Conservation (phyloP, 2,329 filamentous ascomycete species). For the Hymenoscyphus occultus region DNA sequence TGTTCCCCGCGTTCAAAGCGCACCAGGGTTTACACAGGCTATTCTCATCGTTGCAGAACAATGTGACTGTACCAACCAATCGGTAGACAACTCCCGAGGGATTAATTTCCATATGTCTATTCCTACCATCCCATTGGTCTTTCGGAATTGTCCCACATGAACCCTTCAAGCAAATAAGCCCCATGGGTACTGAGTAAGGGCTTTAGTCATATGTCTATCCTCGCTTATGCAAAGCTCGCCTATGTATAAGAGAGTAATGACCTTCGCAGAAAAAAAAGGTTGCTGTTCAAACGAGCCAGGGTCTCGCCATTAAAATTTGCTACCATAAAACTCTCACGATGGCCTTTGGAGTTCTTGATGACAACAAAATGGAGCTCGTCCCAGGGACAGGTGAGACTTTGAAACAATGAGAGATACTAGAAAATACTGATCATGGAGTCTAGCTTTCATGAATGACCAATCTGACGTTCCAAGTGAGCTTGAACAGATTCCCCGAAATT, state of each 20-base stretch:
- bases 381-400: conserved; percentile 45
- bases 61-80: background rate
- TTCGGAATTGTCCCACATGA: background rate
- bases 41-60: background rate
- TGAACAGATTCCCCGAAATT: conserved; percentile 41
- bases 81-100: background rate
- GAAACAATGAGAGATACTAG: background rate
- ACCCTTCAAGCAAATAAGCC: background rate
- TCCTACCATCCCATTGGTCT: background rate
- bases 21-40: background rate
- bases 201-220: background rate
- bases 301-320: background rate
- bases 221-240: background rate
- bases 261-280: background rate
- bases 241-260: background rate
- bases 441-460: conserved; percentile 47
- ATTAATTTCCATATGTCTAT: background rate
- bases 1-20: no score
- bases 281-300: background rate
- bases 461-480: conserved; percentile 47
- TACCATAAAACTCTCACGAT: conserved; percentile 31
- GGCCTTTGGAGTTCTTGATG: conserved; percentile 49
- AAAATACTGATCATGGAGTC: background rate
- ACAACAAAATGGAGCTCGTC: conserved; percentile 44
- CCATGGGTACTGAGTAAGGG: background rate